Base-by-base conservation (phyloP, 2,329 filamentous ascomycete species). In the Geoglossum cookeanum region DNA sequence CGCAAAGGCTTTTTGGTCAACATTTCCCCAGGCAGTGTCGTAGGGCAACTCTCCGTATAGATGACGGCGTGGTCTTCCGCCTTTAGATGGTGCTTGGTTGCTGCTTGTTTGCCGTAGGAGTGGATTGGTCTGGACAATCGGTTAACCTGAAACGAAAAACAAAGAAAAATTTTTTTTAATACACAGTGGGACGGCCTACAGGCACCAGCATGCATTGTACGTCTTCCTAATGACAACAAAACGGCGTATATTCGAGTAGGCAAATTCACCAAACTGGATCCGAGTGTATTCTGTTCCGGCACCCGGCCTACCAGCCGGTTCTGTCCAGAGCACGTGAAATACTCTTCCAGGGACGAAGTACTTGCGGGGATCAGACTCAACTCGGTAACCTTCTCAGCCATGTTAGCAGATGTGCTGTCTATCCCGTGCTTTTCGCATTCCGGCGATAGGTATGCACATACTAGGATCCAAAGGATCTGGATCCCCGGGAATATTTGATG, bases 21-120 rank as follows among this genome's bases (percentile, higher is more conserved):
- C 13, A 13, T 11, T n/a, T 60, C 30, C n/a, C 48, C 32, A 1
- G 5, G 8, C 7, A 35, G 48, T 8, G 27, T 8, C n/a, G 61
- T 60, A 9, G 61, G 47, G 0, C 47, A 3, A 2, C 11, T 42
- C 9, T 59, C 55, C 0, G 65, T 64, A 39, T 64, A 60, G 15
- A 66, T 64, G 45, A 67, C 61, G 9, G 58, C 60, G 35, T 66
- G 64, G 35, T 65, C 59, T 0, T 58, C 58, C 32, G 63, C 63
- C 3, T 32, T 60, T 1, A 63, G 58, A 22, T 58, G 59, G 1
- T 5, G 59, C 8, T 63, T 64, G 0, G 58, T 55, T 0, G 65
- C 61, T 3, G 64, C 65, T 44, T 57, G 61, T 5, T 53, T 33
- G 9, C 58, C 57, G 45, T 66, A 66, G 0, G 63, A 65, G 3